phyloP scores from a whole-genome alignment of 345 rosid species.

The Streptanthus diversifolius region DNA sequence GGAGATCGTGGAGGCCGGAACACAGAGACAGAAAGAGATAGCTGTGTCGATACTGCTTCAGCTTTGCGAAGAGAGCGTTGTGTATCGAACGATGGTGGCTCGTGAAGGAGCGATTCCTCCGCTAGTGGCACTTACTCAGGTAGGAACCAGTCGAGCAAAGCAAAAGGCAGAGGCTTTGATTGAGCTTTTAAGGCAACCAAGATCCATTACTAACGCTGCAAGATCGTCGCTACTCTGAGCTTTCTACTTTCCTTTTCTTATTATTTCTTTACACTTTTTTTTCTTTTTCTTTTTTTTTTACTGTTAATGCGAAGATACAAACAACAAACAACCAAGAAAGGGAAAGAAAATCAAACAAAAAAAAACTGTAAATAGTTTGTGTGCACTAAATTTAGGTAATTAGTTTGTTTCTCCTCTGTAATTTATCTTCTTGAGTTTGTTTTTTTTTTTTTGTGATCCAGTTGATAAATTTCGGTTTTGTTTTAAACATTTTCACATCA shows the following conservation, averaged over 20 bases:
- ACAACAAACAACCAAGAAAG: not conserved
- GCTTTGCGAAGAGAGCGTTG: constrained; percentile 66
- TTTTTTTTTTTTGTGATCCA: not conserved
- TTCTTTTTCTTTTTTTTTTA: not conserved
- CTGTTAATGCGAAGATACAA: constrained; percentile 9
- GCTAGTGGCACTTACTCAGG: constrained; percentile 73
- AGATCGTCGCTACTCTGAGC: constrained; percentile 46
- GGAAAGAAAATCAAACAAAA: not conserved
- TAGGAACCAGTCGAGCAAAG: constrained; percentile 85
- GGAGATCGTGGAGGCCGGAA: constrained; percentile 82
- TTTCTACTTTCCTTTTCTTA: not conserved
- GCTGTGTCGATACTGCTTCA: constrained; percentile 62
- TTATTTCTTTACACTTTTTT: not conserved
- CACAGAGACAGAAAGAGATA: constrained; percentile 85
- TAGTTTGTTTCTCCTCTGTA: constrained; percentile 7
- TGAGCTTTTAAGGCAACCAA: constrained; percentile 81
- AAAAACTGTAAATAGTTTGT: constrained; percentile 30
- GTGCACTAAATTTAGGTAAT: constrained; percentile 2
- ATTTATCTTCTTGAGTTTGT: constrained; percentile 25
- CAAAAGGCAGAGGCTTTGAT: constrained; percentile 80
- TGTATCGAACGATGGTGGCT: constrained; percentile 65
- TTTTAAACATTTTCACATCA: not conserved
- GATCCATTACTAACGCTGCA: constrained; percentile 67
- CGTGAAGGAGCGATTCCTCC: constrained; percentile 98
- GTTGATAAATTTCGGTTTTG: constrained; percentile 17